Conservation (phyloP, 495 filamentous ascomycete genomes). For the Beverwykella pulmonaria region DNA sequence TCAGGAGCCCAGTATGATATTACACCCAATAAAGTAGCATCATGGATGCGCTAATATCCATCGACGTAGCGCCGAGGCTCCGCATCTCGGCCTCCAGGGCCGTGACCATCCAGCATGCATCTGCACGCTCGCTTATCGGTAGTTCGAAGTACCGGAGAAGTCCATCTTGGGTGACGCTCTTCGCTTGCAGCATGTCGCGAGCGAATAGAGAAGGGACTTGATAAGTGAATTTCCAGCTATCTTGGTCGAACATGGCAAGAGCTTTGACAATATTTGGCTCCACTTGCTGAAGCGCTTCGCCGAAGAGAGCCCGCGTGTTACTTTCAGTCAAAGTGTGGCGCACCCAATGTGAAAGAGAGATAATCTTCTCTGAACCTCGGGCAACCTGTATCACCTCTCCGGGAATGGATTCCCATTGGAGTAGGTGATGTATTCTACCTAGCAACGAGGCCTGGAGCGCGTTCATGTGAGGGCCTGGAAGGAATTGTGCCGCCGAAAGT, state of each 20-base stretch:
- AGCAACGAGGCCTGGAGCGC: neutral
- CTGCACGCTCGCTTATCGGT: neutral
- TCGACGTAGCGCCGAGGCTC: neutral
- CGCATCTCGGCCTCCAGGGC: neutral
- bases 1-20: neutral
- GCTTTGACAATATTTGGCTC: slow-evolving; percentile 28
- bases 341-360: slow-evolving; percentile 28
- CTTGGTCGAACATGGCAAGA: slow-evolving; percentile 38
- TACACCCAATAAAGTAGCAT: slow-evolving; percentile 1
- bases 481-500: too few relatives aligned
- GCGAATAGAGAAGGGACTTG: slow-evolving; percentile 31
- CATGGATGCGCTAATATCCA: neutral
- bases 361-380: neutral
- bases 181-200: slow-evolving; percentile 15
- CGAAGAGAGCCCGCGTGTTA: slow-evolving; percentile 26
- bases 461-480: too few relatives aligned
- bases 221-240: slow-evolving; percentile 39
- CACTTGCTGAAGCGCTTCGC: slow-evolving; percentile 22
- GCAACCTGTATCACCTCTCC: neutral
- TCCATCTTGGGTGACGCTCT: neutral
- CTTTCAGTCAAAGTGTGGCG: slow-evolving; percentile 17
- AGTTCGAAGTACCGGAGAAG: neutral
- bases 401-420: neutral
- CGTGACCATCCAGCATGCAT: neutral
- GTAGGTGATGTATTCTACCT: neutral